Conservation (phyloP, 2,329 filamentous ascomycete species). For the Fusarium cyanostomum region DNA sequence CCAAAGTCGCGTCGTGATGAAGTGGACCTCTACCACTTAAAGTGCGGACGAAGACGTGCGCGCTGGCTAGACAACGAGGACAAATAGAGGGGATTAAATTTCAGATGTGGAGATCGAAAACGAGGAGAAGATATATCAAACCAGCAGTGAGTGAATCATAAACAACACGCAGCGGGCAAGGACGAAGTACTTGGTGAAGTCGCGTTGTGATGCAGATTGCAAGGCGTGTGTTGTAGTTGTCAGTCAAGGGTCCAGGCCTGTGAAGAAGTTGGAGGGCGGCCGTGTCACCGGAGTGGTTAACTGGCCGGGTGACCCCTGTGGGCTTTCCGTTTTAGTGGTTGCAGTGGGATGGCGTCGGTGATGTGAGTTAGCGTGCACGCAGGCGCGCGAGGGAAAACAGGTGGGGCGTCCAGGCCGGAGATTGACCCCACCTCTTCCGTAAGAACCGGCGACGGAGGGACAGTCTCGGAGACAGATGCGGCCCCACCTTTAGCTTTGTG, state of each 20-base stretch:
- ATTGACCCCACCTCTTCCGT: conserved; percentile 19
- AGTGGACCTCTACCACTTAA: conserved; percentile 41
- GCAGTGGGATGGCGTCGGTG: conserved; percentile 19
- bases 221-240: conserved; percentile 21
- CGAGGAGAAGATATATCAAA: conserved; percentile 4
- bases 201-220: conserved; percentile 23
- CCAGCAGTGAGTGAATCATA: neutral
- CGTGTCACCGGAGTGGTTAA: conserved; percentile 36
- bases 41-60: conserved; percentile 25
- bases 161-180: neutral
- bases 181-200: conserved; percentile 11
- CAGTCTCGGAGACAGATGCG: conserved; percentile 9
- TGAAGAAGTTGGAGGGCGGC: conserved; percentile 31
- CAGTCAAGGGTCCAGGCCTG: neutral
- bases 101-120: neutral
- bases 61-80: conserved; percentile 30
- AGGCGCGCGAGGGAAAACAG: neutral
- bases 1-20: conserved; percentile 47
- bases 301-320: conserved; percentile 13
- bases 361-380: conserved; percentile 29
- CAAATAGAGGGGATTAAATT: conserved; percentile 3
- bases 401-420: conserved; percentile 10
- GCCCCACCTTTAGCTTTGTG: conserved; percentile 16
- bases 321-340: conserved; percentile 26
- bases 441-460: neutral